Evolutionary conservation across 495 filamentous ascomycete genomes (phyloP), one percentile per base, ranked within the genome.

Genomic region (Geoglossum glabrum): DNA sequence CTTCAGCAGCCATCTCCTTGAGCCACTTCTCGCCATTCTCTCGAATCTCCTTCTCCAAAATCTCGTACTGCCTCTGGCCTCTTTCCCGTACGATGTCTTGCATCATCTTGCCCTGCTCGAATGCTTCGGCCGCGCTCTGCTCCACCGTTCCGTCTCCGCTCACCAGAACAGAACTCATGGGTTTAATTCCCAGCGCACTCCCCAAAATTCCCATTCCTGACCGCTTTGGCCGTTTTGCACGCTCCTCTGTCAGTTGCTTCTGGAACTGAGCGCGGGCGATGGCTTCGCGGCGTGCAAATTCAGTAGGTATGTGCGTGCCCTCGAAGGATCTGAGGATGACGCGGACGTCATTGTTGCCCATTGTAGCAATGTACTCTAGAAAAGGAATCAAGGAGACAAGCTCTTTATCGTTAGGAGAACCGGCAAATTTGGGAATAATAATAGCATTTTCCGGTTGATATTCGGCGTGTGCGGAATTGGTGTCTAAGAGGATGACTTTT

Each of bases 1-100:
- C 81, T 60, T 84, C 77, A 40, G 80, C 80, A 43, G 82, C 84
- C 75, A 94, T 89, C 70, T 96, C 90, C 73, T 84, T 85, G 63
- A 97, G 73, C 87, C 89, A 93, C 70, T 88, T 86, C 72, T 87
- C 86, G 40, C 86, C 92, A 67, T 97, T 90, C 69, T 89, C 84
- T 45, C 82, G 76, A 65, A 98, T 92, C 71, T 95, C 81, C 64
- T 78, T 79, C 70, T 97, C 92, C 60, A 95, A 78, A 66, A 80
- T 67, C 72, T 94, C 79, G 70, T 97, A 97, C 67, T 87, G 82
- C 71, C 83, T 82, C 70, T 87, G 85, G 26, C 93, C 90, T 38
- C 86, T 76, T 72, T 98, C 93, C 36, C 93, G 81, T 54, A 90
- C 84, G 66, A 90, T 80, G 65, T 98, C 92, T 71, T 85, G 86